Evolutionary conservation across 371 early-diverging fungal species (phyloP).

Genomic region (Coemansia sp.): DNA sequence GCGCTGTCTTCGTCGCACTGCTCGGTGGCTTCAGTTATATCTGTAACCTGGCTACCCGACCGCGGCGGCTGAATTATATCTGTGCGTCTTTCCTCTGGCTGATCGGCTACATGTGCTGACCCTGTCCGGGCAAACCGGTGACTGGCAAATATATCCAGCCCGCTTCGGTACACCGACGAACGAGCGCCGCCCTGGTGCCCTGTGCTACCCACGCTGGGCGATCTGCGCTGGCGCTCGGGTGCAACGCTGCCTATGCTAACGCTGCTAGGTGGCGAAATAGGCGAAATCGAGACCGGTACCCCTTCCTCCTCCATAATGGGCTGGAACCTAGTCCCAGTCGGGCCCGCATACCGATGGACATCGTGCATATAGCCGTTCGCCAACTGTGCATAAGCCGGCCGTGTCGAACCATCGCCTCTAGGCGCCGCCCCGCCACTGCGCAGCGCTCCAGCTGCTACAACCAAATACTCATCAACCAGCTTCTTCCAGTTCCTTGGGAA

Average conservation of each 20-base stretch:
- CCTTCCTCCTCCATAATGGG: not conserved
- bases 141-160: conserved; percentile 19
- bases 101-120: not conserved
- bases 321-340: not conserved
- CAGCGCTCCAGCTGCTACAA: not conserved
- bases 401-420: conserved; percentile 5
- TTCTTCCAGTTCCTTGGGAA: conserved; percentile 31
- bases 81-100: not conserved
- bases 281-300: not conserved
- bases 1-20: not conserved
- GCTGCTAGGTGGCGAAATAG: conserved; percentile 3
- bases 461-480: conserved; percentile 18
- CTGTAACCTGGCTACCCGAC: not conserved
- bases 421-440: not conserved
- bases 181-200: not conserved
- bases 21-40: not conserved
- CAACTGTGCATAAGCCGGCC: not conserved
- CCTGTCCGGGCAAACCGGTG: conserved; percentile 10
- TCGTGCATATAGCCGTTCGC: not conserved
- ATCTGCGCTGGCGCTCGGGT: not conserved
- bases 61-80: not conserved
- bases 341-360: not conserved
- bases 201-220: not conserved
- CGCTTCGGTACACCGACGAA: conserved; percentile 28
- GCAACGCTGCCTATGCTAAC: not conserved